phyloP scores from a whole-genome alignment of 2,329 filamentous ascomycete genomes.

The Epichloe scottii region DNA sequence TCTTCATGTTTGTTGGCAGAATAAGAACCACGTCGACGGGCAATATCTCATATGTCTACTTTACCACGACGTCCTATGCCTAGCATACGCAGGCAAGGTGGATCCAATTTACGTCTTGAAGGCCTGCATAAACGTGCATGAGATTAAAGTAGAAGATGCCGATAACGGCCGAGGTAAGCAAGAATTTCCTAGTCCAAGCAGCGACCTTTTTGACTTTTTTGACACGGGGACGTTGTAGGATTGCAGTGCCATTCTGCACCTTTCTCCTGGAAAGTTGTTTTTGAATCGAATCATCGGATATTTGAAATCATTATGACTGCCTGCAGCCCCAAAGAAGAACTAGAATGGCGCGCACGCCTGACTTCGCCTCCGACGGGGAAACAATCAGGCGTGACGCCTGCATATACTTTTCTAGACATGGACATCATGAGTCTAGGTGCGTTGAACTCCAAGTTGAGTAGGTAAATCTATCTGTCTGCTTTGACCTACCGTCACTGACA shows the following conservation, averaged over 20 bases:
- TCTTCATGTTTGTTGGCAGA: slow-evolving; percentile 73
- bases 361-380: slow-evolving; percentile 37
- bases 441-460: slow-evolving; percentile 61
- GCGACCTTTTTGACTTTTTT: background rate
- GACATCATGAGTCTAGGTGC: slow-evolving; percentile 63
- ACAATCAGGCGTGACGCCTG: slow-evolving; percentile 30
- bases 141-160: slow-evolving; percentile 54
- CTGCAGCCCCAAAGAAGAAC: slow-evolving; percentile 68
- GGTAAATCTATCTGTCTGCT: slow-evolving; percentile 4
- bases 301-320: slow-evolving; percentile 83
- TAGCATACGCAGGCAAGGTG: slow-evolving; percentile 55
- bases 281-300: slow-evolving; percentile 62
- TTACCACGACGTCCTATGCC: slow-evolving; percentile 68
- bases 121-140: slow-evolving; percentile 58
- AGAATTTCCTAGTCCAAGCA: background rate
- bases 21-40: slow-evolving; percentile 52
- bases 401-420: slow-evolving; percentile 53
- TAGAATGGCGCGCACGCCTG: slow-evolving; percentile 65
- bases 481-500: background rate
- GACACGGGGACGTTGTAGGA: slow-evolving; percentile 34
- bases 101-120: slow-evolving; percentile 60
- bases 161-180: slow-evolving; percentile 61
- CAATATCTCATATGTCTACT: slow-evolving; percentile 76
- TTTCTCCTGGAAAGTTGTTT: slow-evolving; percentile 85
- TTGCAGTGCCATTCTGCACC: slow-evolving; percentile 77